These are phyloP conservation scores for Colletotrichum chrysophilum DNA, from an alignment of 2,329 filamentous ascomycete species.

Conservation along the genomic window DNA sequence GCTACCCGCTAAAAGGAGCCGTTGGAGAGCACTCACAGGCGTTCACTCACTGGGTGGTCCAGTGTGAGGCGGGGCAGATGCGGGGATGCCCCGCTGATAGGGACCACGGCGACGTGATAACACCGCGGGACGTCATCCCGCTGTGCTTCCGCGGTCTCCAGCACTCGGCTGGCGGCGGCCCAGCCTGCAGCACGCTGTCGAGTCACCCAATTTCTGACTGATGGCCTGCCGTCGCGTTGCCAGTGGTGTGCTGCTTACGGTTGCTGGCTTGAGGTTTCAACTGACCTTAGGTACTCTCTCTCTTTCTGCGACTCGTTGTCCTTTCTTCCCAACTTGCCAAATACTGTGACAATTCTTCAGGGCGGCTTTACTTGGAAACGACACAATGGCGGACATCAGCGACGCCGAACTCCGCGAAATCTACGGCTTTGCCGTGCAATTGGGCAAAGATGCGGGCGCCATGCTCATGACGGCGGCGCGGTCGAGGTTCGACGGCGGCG, in stretches of 20 bases:
- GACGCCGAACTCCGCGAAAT: conserved; percentile 64
- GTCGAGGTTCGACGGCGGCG: conserved; percentile 50
- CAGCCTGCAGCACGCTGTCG: conserved; percentile 1
- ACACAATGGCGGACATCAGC: conserved; percentile 29
- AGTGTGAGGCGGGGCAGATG: background rate
- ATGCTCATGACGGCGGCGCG: conserved; percentile 70
- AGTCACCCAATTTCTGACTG: background rate
- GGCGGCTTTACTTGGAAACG: background rate
- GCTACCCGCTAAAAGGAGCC: background rate
- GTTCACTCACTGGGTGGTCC: background rate
- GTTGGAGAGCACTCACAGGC: background rate
- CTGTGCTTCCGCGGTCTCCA: conserved; percentile 14
- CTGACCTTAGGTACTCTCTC: background rate
- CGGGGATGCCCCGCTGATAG: conserved; percentile 9
- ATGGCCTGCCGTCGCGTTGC: background rate
- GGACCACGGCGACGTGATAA: background rate
- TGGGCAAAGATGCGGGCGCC: conserved; percentile 73
- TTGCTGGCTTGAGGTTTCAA: background rate
- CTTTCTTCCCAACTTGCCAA: background rate
- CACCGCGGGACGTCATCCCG: conserved; percentile 7
- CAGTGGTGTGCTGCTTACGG: background rate
- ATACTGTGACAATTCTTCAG: background rate
- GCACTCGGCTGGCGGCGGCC: conserved; percentile 18
- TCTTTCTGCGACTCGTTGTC: background rate
- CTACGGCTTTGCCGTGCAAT: conserved; percentile 72